Conservation (phyloP, 2,329 filamentous ascomycete genomes). For the Plectosphaerella plurivora region DNA sequence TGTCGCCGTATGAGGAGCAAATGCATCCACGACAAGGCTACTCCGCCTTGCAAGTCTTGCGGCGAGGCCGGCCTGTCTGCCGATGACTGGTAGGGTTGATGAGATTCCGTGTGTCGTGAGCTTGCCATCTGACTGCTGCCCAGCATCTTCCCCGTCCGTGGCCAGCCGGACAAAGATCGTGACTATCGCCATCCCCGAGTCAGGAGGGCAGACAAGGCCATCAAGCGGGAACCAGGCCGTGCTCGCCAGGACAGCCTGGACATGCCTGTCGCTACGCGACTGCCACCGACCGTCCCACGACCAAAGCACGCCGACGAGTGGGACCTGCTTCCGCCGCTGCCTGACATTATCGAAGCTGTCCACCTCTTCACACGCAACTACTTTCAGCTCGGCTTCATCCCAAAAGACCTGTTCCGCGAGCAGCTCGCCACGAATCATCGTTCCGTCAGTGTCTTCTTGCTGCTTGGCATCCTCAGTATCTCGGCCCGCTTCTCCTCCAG, state of each 20-base stretch:
- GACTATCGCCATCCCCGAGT: conserved; percentile 51
- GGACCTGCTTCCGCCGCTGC: conserved; percentile 44
- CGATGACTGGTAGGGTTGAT: conserved; percentile 42
- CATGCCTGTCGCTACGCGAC: conserved; percentile 13
- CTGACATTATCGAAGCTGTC: conserved; percentile 47
- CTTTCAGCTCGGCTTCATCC: conserved; percentile 57
- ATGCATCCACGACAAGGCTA: conserved; percentile 44
- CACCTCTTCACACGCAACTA: conserved; percentile 50
- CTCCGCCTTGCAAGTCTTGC: conserved; percentile 48
- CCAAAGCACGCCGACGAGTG: conserved; percentile 34
- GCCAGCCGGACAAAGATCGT: conserved; percentile 50
- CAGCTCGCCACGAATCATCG: conserved; percentile 40
- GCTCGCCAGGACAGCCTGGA: conserved; percentile 27
- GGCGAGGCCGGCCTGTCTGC: conserved; percentile 41
- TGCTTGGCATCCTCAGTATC: conserved; percentile 51
- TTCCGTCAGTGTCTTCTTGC: conserved; percentile 49
- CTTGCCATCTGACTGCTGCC: not conserved
- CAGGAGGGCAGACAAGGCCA: conserved; percentile 37
- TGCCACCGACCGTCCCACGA: conserved; percentile 8
- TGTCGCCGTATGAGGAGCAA: conserved; percentile 54
- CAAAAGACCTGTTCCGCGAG: conserved; percentile 44
- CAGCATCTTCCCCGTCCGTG: conserved; percentile 48
- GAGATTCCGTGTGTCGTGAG: not conserved
- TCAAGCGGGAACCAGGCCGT: conserved; percentile 33
- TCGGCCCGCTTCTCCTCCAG: conserved; percentile 50